Evolutionary conservation across 108 stramenopile genomes (phyloP), one percentile per base, ranked within the genome.

Genomic region (Schizochytrium sp.): DNA sequence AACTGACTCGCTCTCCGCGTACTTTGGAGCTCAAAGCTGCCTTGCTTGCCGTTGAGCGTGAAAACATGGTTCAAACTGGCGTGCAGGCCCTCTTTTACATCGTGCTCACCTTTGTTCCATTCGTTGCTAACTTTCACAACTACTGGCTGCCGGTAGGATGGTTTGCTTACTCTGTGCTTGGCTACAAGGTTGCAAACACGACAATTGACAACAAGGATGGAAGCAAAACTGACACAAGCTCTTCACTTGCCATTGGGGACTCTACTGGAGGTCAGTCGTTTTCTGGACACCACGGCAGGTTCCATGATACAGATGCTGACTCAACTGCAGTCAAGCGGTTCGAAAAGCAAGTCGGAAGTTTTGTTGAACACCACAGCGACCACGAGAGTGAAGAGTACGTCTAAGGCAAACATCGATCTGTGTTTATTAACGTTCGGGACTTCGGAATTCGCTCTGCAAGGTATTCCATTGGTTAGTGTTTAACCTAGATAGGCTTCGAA

Each of bases 91-190:
- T 83, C 50, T 38, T 83, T 10, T 83, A 55, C 76, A 55, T 83
- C 28, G 50, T 83, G 50, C 53, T 83, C 53, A 53, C 40, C 53
- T 55, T 83, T 38, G 47, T 49, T 10, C 4, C 76, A 5, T 83
- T 38, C 47, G 47, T 83, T 42, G 53, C 53, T 38, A 83, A 83
- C 53, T 55, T 55, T 55, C 76, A 83, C 47, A 10, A 47, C 5
- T 83, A 83, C 76, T 83, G 47, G 47, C 28, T 83, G 50, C 76
- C 76, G n/a, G 53, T 83, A 5, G 53, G 76, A 2, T 83, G 76
- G 76, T 55, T 83, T 40, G 76, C 76, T n/a, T 83, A 83, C 3
- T n/a, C 40, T 49, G 28, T 83, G 49, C 47, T 83, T 28, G 76
- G 76, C 47, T n/a, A 38, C 17, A 83, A 83, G 28, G 50, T 83